These are phyloP conservation scores for Mediolabrus comicus DNA, from an alignment of 108 stramenopile species.

Conservation along the genomic window DNA sequence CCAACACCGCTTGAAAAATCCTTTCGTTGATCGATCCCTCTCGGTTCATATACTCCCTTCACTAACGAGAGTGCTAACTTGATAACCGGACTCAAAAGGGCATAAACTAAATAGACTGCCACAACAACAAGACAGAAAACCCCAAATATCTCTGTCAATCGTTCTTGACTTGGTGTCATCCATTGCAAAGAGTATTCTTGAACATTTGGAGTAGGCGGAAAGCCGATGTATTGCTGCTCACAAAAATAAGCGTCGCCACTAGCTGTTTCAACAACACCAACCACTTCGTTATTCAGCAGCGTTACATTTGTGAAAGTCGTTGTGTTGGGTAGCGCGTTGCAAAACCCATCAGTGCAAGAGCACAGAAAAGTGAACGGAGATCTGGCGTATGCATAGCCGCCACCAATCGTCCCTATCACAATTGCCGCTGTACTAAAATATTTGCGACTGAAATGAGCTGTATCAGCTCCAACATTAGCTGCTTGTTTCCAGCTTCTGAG, in stretches of 20 bases:
- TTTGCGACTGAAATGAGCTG: constrained; percentile 60
- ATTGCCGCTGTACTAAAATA: constrained; percentile 67
- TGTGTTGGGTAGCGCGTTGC: not conserved
- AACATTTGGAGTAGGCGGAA: constrained; percentile 48
- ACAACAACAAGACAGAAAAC: constrained; percentile 42
- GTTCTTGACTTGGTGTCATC: constrained; percentile 59
- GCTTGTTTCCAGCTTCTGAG: constrained; percentile 65
- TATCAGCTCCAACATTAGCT: constrained; percentile 52
- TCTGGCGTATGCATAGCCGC: constrained; percentile 58
- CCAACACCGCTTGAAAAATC: constrained; percentile 68
- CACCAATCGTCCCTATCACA: constrained; percentile 40
- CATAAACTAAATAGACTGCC: constrained; percentile 37
- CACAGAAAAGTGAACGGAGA: constrained; percentile 71
- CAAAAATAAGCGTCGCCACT: constrained; percentile 43
- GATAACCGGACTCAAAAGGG: constrained; percentile 37
- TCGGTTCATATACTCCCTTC: constrained; percentile 53
- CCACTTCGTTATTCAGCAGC: constrained; percentile 6
- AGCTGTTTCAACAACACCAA: constrained; percentile 20
- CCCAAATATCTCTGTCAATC: constrained; percentile 53
- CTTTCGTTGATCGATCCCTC: constrained; percentile 55
- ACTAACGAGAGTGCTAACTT: constrained; percentile 35
- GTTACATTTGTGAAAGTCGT: constrained; percentile 12
- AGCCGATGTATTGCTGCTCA: constrained; percentile 43
- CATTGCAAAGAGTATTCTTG: constrained; percentile 41
- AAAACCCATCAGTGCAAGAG: constrained; percentile 12